These are phyloP conservation scores for Chaetomium fimeti DNA, from an alignment of 495 filamentous ascomycete species.

Conservation along the genomic window DNA sequence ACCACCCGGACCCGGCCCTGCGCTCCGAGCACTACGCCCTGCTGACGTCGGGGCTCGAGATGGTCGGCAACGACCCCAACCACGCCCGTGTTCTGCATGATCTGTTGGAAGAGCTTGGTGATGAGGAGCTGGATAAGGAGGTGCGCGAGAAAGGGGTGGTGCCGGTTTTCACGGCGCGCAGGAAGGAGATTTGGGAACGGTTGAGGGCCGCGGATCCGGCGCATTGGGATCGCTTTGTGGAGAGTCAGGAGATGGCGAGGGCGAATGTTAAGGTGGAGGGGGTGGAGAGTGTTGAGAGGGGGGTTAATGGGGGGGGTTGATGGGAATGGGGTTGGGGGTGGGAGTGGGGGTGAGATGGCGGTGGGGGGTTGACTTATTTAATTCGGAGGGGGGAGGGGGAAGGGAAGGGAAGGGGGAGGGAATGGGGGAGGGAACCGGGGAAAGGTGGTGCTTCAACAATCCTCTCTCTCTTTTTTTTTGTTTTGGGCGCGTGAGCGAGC, in stretches of 20 bases:
- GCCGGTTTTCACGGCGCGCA: constrained; percentile 57
- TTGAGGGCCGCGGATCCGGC: constrained; percentile 58
- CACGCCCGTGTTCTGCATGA: constrained; percentile 59
- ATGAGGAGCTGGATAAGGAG: constrained; percentile 56
- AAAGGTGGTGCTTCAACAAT: neutral
- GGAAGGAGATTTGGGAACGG: constrained; percentile 49
- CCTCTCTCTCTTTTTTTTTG: no score
- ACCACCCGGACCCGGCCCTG: neutral
- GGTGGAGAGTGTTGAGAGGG: neutral
- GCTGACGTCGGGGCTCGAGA: constrained; percentile 42
- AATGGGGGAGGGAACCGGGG: neutral
- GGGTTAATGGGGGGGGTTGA: neutral
- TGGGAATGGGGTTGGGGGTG: neutral
- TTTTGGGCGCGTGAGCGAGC: no score
- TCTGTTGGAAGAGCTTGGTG: constrained; percentile 63
- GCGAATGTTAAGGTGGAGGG: constrained; percentile 47
- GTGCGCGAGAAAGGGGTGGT: constrained; percentile 57
- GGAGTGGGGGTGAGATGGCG: neutral
- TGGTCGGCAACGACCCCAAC: constrained; percentile 53
- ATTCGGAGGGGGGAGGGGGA: neutral
- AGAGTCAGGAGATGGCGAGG: constrained; percentile 65
- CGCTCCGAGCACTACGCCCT: constrained; percentile 46
- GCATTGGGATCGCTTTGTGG: constrained; percentile 62
- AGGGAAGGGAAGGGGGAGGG: no score
- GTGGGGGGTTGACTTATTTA: neutral